Evolutionary conservation across 371 early-diverging fungal species (phyloP).

Genomic region (Mortierella sp.): DNA sequence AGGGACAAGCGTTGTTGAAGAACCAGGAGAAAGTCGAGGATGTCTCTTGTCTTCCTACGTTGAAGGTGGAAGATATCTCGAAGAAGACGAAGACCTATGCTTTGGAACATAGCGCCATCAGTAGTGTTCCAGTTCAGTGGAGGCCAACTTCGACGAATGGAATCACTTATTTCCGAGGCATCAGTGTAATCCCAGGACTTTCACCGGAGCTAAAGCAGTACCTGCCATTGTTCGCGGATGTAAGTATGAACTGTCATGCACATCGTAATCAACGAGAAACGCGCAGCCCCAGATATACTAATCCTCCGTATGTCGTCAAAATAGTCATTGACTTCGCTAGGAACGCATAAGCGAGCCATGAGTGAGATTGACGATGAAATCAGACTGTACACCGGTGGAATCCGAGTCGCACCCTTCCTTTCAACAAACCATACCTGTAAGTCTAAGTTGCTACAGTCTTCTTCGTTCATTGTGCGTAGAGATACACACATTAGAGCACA

Average conservation of each 20-base stretch:
- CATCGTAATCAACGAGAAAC: neutral
- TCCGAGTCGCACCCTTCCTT: constrained; percentile 74
- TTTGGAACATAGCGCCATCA: constrained; percentile 73
- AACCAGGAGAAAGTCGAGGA: constrained; percentile 85
- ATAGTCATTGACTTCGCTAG: constrained; percentile 83
- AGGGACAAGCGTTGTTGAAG: constrained; percentile 70
- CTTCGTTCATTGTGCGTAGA: too few species aligned
- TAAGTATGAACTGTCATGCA: constrained; percentile 36
- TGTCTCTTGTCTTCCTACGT: constrained; percentile 84
- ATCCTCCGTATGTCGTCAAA: too few species aligned
- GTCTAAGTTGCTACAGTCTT: neutral
- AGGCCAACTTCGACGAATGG: constrained; percentile 90
- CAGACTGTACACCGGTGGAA: constrained; percentile 87
- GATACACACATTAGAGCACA: too few species aligned
- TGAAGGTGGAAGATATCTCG: constrained; percentile 81
- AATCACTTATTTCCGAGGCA: constrained; percentile 87
- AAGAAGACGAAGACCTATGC: constrained; percentile 69
- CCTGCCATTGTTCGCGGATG: constrained; percentile 83
- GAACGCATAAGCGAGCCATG: constrained; percentile 80
- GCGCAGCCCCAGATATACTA: neutral
- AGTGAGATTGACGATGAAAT: constrained; percentile 91
- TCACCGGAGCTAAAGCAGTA: constrained; percentile 77
- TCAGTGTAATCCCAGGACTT: constrained; percentile 72
- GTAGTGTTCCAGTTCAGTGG: constrained; percentile 77
- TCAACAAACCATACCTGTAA: constrained; percentile 74